These are phyloP conservation scores for Gryganskiella cystojenkinii DNA, from an alignment of 192 early-diverging fungal species.

Conservation along the genomic window DNA sequence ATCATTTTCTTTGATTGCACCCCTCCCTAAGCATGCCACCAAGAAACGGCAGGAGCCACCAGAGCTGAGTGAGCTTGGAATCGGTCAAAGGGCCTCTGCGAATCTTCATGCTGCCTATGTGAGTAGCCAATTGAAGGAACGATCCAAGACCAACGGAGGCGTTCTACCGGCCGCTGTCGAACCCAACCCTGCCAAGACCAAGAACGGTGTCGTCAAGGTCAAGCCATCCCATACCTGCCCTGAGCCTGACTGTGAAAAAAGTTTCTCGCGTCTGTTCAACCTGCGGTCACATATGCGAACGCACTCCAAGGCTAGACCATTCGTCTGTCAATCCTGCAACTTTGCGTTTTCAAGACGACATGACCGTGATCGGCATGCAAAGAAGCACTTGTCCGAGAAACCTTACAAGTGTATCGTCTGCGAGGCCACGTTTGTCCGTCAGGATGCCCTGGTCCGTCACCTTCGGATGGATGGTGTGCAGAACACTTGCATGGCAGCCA, in stretches of 20 bases:
- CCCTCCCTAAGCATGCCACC: neutral
- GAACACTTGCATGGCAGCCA: constrained; percentile 50
- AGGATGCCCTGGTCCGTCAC: constrained; percentile 47
- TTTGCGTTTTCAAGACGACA: constrained; percentile 81
- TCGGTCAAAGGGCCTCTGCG: constrained; percentile 46
- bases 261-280: constrained; percentile 88
- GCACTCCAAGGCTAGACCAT: constrained; percentile 79
- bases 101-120: constrained; percentile 51
- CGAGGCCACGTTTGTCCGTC: constrained; percentile 50
- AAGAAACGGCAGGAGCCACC: constrained; percentile 43
- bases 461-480: constrained; percentile 51
- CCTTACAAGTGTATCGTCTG: constrained; percentile 72
- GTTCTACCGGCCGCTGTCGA: neutral
- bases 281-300: constrained; percentile 82
- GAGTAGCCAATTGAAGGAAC: constrained; percentile 36
- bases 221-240: constrained; percentile 61
- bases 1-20: too few species aligned
- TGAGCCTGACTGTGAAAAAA: constrained; percentile 80
- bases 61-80: constrained; percentile 49
- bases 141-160: constrained; percentile 21
- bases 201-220: constrained; percentile 21
- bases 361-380: constrained; percentile 80
- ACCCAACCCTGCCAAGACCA: constrained; percentile 1
- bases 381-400: constrained; percentile 69
- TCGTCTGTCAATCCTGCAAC: constrained; percentile 71